Evolutionary conservation across 768 basidiomycete genomes (phyloP), one percentile per base, ranked within the genome.

Genomic region (Naganishia vishniacii): DNA sequence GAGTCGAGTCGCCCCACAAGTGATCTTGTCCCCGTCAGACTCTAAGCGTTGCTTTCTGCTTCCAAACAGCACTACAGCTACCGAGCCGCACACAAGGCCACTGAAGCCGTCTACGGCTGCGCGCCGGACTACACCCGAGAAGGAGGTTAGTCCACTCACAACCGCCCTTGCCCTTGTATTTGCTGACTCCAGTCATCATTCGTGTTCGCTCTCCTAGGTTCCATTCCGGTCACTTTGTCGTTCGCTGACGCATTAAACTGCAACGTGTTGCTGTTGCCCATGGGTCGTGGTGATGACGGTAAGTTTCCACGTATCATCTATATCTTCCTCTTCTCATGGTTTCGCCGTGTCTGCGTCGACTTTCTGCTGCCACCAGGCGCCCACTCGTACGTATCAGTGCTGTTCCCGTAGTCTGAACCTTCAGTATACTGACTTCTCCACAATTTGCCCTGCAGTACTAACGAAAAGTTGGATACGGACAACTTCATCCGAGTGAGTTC

Each of bases 281-380:
- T 94, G 86, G 91, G 91, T 1, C 82, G 93, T 53, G 89, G 89
- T 1, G 91, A 97, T 72, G 94, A 98, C 68, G 94, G 93, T 56
- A 16, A 56, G 53, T 41, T 25, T 51, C 3, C 49, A 11, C 34
- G 32, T 51, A 31, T 18, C 18, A 34, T 4, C 32, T 9, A 20
- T n/a, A 20, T 23, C 23, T 20, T 20, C 7, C 3, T 26, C 40
- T 20, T n/a, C 32, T 37, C 29, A n/a, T 56, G 20, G 29, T 51
- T n/a, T 20, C 31, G 4, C 32, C 2, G 7, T 34, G 49, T 4
- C 20, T 26, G 3, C 31, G 7, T n/a, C 28, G 45, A 18, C 53
- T 18, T n/a, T n/a, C n/a, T n/a, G n/a, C n/a, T n/a, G n/a, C n/a
- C n/a, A n/a, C 4, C 53, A 56, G 53, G 53, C 56, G 71, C 72